These are phyloP conservation scores for Sarocladium oryzae DNA, from an alignment of 2,329 filamentous ascomycete genomes.

Conservation along the genomic window DNA sequence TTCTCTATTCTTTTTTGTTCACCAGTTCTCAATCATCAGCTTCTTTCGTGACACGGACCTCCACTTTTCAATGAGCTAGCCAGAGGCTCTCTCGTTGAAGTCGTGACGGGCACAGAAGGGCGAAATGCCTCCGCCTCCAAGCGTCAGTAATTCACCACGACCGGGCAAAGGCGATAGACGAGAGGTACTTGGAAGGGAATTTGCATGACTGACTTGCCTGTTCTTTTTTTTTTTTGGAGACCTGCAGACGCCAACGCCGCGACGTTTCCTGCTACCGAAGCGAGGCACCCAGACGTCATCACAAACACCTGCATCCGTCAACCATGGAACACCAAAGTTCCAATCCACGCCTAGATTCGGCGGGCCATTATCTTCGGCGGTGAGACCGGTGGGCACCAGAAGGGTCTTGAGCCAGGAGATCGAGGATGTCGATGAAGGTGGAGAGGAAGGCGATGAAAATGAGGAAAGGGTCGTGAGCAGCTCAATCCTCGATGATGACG, in stretches of 20 bases:
- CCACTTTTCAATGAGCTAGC: not conserved
- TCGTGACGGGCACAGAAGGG: too few relatives aligned
- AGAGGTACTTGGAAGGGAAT: too few relatives aligned
- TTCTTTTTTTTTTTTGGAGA: too few relatives aligned
- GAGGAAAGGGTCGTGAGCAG: constrained; percentile 7
- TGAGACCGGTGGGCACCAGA: constrained; percentile 21
- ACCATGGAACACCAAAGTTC: constrained; percentile 23
- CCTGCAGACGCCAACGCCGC: constrained; percentile 30
- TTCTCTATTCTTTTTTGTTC: too few relatives aligned
- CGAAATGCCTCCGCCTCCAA: constrained; percentile 12
- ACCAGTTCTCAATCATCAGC: too few relatives aligned
- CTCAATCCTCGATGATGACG: not conserved
- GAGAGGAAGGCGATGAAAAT: constrained; percentile 11
- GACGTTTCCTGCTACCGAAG: constrained; percentile 31
- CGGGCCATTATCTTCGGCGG: constrained; percentile 16
- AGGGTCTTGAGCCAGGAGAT: constrained; percentile 11
- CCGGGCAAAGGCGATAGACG: too few relatives aligned
- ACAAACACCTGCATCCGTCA: constrained; percentile 20
- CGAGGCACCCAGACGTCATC: constrained; percentile 23
- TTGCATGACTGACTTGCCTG: not conserved
- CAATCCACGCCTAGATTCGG: constrained; percentile 30
- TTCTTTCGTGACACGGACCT: too few relatives aligned
- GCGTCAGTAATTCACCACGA: constrained; percentile 10
- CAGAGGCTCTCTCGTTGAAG: too few relatives aligned
- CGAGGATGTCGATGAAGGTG: constrained; percentile 25